Percentiles rank a stretch among this genome's conserved stretches.
These are phyloP conservation scores for Candida insectalens DNA, from an alignment of 805 yeast genomes.

Conservation along the genomic window DNA sequence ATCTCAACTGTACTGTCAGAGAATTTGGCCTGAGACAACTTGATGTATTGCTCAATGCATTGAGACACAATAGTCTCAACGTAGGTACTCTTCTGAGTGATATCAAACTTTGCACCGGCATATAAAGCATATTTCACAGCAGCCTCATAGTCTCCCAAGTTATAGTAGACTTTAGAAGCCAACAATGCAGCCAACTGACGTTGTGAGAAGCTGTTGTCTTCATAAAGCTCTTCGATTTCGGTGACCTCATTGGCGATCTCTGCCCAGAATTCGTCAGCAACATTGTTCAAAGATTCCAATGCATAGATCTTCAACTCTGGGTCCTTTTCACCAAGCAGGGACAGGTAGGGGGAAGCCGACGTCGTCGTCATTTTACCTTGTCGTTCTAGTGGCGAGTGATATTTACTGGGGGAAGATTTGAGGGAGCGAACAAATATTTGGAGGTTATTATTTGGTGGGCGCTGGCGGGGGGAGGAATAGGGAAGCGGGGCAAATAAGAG, in stretches of 20 bases:
- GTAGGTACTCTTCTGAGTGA: constrained; percentile 71
- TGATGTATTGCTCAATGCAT: constrained; percentile 77
- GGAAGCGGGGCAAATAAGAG: too few relatives aligned
- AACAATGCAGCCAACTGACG: constrained; percentile 82
- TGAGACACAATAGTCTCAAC: constrained; percentile 91
- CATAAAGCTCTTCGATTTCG: constrained; percentile 85
- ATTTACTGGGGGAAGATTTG: not conserved
- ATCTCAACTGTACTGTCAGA: constrained; percentile 25
- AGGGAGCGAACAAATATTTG: not conserved
- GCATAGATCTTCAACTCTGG: constrained; percentile 73
- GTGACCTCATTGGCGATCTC: constrained; percentile 87
- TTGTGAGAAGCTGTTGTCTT: constrained; percentile 61
- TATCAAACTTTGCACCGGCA: constrained; percentile 73
- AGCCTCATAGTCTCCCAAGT: constrained; percentile 86
- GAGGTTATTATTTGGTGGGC: too few relatives aligned
- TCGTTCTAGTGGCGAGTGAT: not conserved
- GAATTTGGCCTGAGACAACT: constrained; percentile 44
- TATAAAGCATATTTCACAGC: constrained; percentile 83
- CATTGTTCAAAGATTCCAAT: constrained; percentile 63
- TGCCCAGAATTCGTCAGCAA: constrained; percentile 93
- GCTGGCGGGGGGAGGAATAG: too few relatives aligned
- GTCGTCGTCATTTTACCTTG: too few relatives aligned
- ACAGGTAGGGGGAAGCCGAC: constrained; percentile 87
- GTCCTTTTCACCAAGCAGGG: constrained; percentile 80
- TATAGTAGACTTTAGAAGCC: constrained; percentile 83